Conservation (phyloP, 225 moss, liverwort and hornwort species). For the Pleurozium schreberi region DNA sequence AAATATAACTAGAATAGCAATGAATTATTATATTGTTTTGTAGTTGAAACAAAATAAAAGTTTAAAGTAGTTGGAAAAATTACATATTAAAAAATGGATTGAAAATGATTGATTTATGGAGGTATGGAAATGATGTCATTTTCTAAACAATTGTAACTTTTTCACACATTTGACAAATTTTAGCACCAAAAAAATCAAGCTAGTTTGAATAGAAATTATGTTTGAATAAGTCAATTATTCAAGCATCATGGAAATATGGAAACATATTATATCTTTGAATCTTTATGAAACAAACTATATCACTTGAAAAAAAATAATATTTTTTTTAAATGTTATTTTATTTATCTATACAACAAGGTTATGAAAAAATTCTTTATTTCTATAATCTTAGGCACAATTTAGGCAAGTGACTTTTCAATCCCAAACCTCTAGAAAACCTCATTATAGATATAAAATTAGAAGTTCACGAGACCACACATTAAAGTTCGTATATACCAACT, state of each 20-base stretch:
- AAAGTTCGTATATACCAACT: neutral
- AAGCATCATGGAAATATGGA: neutral
- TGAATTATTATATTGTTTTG: neutral
- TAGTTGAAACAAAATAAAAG: neutral
- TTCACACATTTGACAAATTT: neutral
- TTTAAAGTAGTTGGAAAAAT: too few species aligned
- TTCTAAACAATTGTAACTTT: neutral
- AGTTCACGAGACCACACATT: accelerated
- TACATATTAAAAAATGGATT: too few species aligned
- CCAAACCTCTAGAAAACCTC: neutral
- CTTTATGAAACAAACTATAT: accelerated
- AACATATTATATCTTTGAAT: neutral
- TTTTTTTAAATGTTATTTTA: neutral
- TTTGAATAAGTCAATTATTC: neutral
- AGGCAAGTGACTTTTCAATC: neutral
- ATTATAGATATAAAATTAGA: neutral
- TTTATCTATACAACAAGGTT: neutral
- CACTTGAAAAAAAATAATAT: too few species aligned
- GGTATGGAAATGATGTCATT: neutral
- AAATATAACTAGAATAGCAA: neutral
- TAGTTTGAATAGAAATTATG: neutral
- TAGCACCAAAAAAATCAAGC: neutral
- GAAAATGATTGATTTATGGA: neutral
- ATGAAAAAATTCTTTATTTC: neutral
- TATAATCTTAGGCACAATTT: too few species aligned